These are phyloP conservation scores for Macrophomina pseudophaseolina DNA, from an alignment of 2,329 filamentous ascomycete species.

Conservation along the genomic window DNA sequence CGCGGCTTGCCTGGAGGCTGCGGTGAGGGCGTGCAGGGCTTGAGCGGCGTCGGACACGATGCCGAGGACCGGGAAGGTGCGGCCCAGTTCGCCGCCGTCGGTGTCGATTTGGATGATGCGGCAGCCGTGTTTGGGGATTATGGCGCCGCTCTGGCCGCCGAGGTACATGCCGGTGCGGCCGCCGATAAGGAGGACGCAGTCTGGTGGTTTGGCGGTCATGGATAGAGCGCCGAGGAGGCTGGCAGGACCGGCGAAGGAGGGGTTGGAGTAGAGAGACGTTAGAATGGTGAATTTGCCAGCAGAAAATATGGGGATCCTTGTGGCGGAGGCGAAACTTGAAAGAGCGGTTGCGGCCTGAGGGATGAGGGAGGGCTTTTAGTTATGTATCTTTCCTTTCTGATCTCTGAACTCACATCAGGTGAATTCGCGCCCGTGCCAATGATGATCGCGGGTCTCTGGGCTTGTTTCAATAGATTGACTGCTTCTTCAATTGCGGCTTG, in stretches of 20 bases:
- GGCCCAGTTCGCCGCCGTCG: conserved; percentile 51
- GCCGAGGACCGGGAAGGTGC: conserved; percentile 48
- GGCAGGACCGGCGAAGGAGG: conserved; percentile 45
- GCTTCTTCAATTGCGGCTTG: conserved; percentile 42
- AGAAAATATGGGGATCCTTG: conserved; percentile 49
- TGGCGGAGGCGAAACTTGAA: conserved; percentile 41
- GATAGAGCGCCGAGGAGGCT: conserved; percentile 41
- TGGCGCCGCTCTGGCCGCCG: conserved; percentile 43
- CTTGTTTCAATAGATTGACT: conserved; percentile 38
- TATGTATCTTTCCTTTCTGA: neutral
- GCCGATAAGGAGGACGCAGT: conserved; percentile 50
- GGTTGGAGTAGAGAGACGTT: conserved; percentile 36
- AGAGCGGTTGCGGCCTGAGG: conserved; percentile 39
- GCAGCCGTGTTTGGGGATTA: conserved; percentile 46
- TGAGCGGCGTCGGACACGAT: conserved; percentile 48
- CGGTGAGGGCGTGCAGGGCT: conserved; percentile 39
- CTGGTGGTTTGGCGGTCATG: conserved; percentile 39
- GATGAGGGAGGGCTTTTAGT: conserved; percentile 23
- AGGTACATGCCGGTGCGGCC: conserved; percentile 51
- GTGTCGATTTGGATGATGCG: conserved; percentile 51
- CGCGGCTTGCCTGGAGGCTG: conserved; percentile 27
- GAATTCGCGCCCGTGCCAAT: conserved; percentile 47
- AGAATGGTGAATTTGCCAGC: conserved; percentile 43
- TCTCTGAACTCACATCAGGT: conserved; percentile 1
- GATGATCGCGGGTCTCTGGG: conserved; percentile 49